Evolutionary conservation across 2,329 filamentous ascomycete genomes (phyloP), one percentile per base, ranked within the genome.

Genomic region (Fusarium sp.): DNA sequence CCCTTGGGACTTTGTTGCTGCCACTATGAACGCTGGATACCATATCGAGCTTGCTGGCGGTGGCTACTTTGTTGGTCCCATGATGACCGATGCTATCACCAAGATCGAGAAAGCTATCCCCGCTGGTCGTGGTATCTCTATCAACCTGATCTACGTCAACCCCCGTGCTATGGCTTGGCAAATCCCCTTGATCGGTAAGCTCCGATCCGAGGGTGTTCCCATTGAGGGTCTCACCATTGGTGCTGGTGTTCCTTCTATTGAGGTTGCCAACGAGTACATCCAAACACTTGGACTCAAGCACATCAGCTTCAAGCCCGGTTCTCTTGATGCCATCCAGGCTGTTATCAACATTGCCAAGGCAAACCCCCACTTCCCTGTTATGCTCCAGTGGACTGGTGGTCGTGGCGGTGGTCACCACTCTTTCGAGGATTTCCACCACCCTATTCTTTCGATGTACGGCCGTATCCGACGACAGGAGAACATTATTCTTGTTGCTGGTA

Each of bases 341-440:
- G 92, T 96, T 61, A 91, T 97, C 80, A 96, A 96, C 79, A 94
- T 97, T 74, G 94, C 94, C 68, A 96, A 92, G 81, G 92, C 93
- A n/a, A 96, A 97, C 78, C 94, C 94, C 3, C 90, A 88, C 27
- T 97, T 97, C 85, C 94, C 94, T n/a, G 88, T 97, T 52, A 89
- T 97, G 53, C 83, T 97, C 65, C 94, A 97, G 81, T 97, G 94
- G 94, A 97, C 94, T 62, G 94, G 94, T 76, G 94, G 94, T 40
- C 91, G 94, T 80, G 94, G 94, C 70, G 94, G 94, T 82, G 94
- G 94, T 58, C 94, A 97, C 79, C 94, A 97, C 82, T 97, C 94
- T 1, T 97, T 90, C 67, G 94, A 97, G 78, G 94, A 97, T 78
- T 97, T 97, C 85, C 94, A 97, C 79, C 90, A 94, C 75, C 94